Evolutionary conservation across 441 rosid species (phyloP).

Genomic region (Gossypium laxum): DNA sequence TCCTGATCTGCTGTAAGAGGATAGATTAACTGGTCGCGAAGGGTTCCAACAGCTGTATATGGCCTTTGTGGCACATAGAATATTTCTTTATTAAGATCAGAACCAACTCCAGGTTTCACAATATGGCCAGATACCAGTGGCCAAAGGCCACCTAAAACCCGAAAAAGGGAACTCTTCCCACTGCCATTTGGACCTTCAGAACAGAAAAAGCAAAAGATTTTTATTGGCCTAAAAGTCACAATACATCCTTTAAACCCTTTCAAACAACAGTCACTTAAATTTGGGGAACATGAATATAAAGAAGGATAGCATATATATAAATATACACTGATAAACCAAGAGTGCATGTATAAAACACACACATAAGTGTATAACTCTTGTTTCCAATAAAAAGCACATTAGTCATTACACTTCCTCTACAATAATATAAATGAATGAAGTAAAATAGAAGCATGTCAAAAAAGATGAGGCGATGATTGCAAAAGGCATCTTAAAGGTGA

Average conservation of each 20-base stretch:
- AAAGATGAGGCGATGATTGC: not conserved
- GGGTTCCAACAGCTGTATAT: constrained; percentile 97
- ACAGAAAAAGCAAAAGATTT: constrained; percentile 19
- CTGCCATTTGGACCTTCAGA: constrained; percentile 96
- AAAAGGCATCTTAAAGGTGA: not conserved
- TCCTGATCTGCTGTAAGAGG: constrained; percentile 79
- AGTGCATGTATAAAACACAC: not conserved
- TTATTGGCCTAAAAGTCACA: not conserved
- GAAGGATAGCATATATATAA: not conserved
- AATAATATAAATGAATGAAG: too few relatives aligned
- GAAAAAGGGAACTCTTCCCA: constrained; percentile 98
- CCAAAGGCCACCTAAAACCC: constrained; percentile 99
- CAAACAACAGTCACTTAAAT: not conserved
- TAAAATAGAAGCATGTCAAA: too few relatives aligned
- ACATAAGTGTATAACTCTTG: too few relatives aligned
- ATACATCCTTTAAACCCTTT: not conserved
- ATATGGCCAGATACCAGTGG: constrained; percentile 90
- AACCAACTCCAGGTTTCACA: constrained; percentile 95
- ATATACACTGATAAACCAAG: not conserved
- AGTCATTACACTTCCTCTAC: too few relatives aligned
- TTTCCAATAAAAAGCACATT: too few relatives aligned
- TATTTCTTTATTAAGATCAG: constrained; percentile 95
- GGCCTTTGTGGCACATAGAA: constrained; percentile 98
- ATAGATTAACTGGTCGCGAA: constrained; percentile 93
- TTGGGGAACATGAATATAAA: not conserved